Conservation (phyloP, 108 stramenopile species). For the Aurantiochytrium sp. region DNA sequence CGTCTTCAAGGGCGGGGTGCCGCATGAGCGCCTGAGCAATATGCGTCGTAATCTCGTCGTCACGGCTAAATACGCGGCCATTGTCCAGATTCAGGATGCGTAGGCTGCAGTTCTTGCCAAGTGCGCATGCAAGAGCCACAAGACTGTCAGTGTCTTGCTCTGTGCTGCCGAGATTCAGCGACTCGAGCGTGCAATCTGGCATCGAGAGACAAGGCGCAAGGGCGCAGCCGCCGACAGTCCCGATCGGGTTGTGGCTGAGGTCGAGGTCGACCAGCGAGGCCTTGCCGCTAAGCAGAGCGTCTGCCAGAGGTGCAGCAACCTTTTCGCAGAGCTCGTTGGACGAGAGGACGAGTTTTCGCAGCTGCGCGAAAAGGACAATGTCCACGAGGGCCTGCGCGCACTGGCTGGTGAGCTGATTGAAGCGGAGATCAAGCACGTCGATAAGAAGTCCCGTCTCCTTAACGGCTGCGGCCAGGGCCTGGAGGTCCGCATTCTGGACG, state of each 20-base stretch:
- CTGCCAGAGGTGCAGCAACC: background rate
- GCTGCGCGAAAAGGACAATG: background rate
- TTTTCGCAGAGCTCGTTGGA: background rate
- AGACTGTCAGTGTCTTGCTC: slow-evolving; percentile 24
- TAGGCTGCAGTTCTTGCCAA: background rate
- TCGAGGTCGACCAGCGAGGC: background rate
- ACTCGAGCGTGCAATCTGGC: background rate
- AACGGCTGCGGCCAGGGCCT: background rate
- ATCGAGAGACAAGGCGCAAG: background rate
- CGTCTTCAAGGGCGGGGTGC: background rate
- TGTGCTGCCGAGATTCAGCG: background rate
- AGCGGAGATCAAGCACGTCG: background rate
- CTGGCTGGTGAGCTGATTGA: background rate
- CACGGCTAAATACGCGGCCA: background rate
- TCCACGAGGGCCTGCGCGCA: background rate
- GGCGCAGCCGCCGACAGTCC: background rate
- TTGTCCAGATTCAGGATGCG: background rate
- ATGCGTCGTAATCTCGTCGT: background rate
- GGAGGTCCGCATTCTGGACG: background rate
- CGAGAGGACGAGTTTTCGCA: background rate
- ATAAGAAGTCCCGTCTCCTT: background rate
- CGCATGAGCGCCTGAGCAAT: background rate
- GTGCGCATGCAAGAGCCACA: background rate
- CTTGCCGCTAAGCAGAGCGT: background rate
- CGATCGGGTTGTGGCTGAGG: background rate